A percentile compares a stretch with the other conserved stretches of the same genome.
These are phyloP conservation scores for Pisolithus albus DNA, from an alignment of 768 basidiomycete genomes.

Conservation along the genomic window DNA sequence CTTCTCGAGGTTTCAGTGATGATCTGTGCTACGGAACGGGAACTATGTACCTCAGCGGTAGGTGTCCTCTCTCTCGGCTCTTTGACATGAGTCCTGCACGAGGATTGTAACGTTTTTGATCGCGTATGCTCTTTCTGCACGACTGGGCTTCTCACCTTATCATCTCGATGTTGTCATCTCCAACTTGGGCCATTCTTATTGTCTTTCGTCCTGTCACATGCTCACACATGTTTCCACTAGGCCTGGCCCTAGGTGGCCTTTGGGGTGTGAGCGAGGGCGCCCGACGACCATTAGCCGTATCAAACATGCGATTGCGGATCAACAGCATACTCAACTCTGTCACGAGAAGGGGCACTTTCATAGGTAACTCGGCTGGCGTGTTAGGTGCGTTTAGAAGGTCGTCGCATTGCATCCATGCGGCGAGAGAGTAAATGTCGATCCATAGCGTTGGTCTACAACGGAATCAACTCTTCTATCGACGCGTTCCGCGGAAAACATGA, in stretches of 20 bases:
- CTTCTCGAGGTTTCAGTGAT: conserved; percentile 97
- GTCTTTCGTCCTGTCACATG: conserved; percentile 75
- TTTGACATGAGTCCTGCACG: conserved; percentile 37
- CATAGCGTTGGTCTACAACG: conserved; percentile 92
- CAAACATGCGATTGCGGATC: conserved; percentile 82
- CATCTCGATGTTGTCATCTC: conserved; percentile 44
- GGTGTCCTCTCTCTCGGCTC: conserved; percentile 61
- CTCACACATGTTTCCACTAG: conserved; percentile 59
- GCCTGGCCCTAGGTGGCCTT: conserved; percentile 87
- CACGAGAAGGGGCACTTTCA: conserved; percentile 93
- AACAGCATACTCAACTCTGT: conserved; percentile 96
- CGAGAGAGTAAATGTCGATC: conserved; percentile 30
- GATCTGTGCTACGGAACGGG: conserved; percentile 99
- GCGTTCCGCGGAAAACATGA: conserved; percentile 87
- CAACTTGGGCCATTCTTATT: conserved; percentile 28
- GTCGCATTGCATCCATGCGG: conserved; percentile 21
- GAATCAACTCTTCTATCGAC: conserved; percentile 92
- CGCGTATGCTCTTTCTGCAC: conserved; percentile 39
- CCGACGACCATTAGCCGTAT: conserved; percentile 77
- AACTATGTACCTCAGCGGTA: conserved; percentile 96
- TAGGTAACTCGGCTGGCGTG: conserved; percentile 97
- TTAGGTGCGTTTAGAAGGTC: conserved; percentile 62
- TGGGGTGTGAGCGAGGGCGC: conserved; percentile 97
- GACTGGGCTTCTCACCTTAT: conserved; percentile 57
- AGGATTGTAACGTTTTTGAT: conserved; percentile 40